These are phyloP conservation scores for Thermochaetoides thermophila DNA, from an alignment of 495 filamentous ascomycete species.

Conservation along the genomic window DNA sequence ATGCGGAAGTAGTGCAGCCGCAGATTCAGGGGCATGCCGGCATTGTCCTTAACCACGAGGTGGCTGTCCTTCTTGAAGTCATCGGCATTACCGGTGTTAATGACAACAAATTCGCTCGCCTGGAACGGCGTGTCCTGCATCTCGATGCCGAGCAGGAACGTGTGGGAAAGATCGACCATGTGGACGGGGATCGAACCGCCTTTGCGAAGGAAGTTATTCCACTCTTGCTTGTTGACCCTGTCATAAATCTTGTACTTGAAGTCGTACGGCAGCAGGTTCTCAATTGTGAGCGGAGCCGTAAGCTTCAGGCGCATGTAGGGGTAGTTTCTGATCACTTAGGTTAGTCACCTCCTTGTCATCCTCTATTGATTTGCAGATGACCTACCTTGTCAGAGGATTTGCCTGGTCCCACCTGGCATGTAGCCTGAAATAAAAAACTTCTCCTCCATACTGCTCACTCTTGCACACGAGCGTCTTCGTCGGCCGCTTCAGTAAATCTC, in stretches of 20 bases:
- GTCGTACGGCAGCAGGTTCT: slow-evolving; percentile 90
- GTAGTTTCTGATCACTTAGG: slow-evolving; percentile 67
- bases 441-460: slow-evolving; percentile 65
- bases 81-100: slow-evolving; percentile 79
- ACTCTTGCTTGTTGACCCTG: slow-evolving; percentile 93
- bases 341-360: neutral
- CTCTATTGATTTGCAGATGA: slow-evolving; percentile 5
- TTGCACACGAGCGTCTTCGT: slow-evolving; percentile 76
- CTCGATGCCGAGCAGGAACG: slow-evolving; percentile 81
- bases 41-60: slow-evolving; percentile 68
- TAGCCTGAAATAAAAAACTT: slow-evolving; percentile 93
- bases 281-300: slow-evolving; percentile 80
- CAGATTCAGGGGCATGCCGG: slow-evolving; percentile 62
- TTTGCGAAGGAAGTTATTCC: slow-evolving; percentile 94
- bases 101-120: slow-evolving; percentile 87
- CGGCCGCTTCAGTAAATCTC: slow-evolving; percentile 68
- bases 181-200: slow-evolving; percentile 94
- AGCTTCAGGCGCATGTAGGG: slow-evolving; percentile 89
- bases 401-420: slow-evolving; percentile 69
- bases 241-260: slow-evolving; percentile 99
- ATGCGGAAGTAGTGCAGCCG: slow-evolving; percentile 88
- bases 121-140: slow-evolving; percentile 93
- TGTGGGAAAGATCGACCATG: slow-evolving; percentile 87
- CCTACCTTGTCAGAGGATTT: slow-evolving; percentile 59
- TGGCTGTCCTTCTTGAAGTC: slow-evolving; percentile 73